Evolutionary conservation across 805 yeast species (phyloP).

Genomic region (Pichia heedii): DNA sequence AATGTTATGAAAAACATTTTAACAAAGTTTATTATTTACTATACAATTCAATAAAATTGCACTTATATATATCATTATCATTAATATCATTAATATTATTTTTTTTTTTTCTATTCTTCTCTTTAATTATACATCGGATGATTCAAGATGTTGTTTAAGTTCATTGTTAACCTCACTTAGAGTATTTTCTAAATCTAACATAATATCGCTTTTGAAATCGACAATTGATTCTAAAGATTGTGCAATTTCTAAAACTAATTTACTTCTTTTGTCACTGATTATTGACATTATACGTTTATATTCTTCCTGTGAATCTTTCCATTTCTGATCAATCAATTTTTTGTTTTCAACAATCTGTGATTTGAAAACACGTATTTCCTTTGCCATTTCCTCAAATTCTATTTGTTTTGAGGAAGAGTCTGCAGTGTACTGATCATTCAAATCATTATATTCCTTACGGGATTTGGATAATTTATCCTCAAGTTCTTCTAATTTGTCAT

Average conservation of each 20-base stretch:
- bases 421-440: constrained; percentile 11
- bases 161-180: constrained; percentile 5
- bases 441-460: constrained; percentile 12
- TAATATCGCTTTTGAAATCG: constrained; percentile 59
- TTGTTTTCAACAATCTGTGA: constrained; percentile 12
- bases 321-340: constrained; percentile 24
- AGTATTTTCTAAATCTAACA: constrained; percentile 49
- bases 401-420: constrained; percentile 14
- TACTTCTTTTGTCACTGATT: constrained; percentile 38
- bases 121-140: not conserved
- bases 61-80: not conserved
- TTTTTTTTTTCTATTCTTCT: no score
- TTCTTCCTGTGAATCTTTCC: constrained; percentile 43
- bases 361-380: constrained; percentile 12
- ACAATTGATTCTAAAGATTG: constrained; percentile 52
- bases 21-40: not conserved
- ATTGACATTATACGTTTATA: constrained; percentile 41
- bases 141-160: constrained; percentile 4
- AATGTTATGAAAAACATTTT: not conserved
- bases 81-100: no score
- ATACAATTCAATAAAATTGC: constrained; percentile 1
- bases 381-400: constrained; percentile 13
- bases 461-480: constrained; percentile 38
- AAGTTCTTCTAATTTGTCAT: constrained; percentile 46
- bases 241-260: constrained; percentile 44